Evolutionary conservation across 2,329 filamentous ascomycete species (phyloP), one percentile per base, ranked within the genome.

Genomic region (Arthrobotrys sphaeroides): DNA sequence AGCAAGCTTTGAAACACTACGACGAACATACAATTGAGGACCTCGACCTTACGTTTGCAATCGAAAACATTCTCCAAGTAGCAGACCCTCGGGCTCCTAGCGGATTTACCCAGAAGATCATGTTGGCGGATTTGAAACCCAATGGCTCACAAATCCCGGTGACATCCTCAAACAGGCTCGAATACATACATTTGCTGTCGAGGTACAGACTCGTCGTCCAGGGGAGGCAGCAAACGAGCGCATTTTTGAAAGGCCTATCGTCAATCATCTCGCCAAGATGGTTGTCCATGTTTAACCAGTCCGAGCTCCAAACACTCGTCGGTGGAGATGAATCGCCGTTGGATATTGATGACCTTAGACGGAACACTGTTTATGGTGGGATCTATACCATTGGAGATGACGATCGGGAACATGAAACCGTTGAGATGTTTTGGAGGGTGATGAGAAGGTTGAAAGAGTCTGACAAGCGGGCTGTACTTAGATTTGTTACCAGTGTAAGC

Each of bases 221-320:
- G 81, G 91, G 92, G 0, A 87, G 87, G 57, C 84, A 86, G n/a
- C 93, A 97, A 81, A 97, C 94, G 0, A 87, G 89, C 20, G 93
- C 93, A 0, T 99, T 99, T 82, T 87, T 99, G 5, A 89, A 89
- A 67, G 95, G 95, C 0, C 88, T 99, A 0, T 89, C 91, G 20
- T 87, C 90, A 78, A 96, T 99, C 81, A 95, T 99, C 78, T 90
- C 94, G 72, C 94, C 94, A 0, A 88, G 89, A 2, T 99, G 95
- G 95, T 87, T 99, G 3, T 93, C 91, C 80, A 98, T 99, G 95
- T 99, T 99, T 85, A 99, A 99, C 82, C 94, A 97, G 82, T 89
- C 89, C 2, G 95, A 99, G 82, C 87, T 99, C 3, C 95, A 98
- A 83, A 95, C 92, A 0, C 89, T 99, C 4, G 91, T 99, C 13